Evolutionary conservation across 2,329 filamentous ascomycete genomes (phyloP).

Genomic region (Plectosphaerella cucumerina): DNA sequence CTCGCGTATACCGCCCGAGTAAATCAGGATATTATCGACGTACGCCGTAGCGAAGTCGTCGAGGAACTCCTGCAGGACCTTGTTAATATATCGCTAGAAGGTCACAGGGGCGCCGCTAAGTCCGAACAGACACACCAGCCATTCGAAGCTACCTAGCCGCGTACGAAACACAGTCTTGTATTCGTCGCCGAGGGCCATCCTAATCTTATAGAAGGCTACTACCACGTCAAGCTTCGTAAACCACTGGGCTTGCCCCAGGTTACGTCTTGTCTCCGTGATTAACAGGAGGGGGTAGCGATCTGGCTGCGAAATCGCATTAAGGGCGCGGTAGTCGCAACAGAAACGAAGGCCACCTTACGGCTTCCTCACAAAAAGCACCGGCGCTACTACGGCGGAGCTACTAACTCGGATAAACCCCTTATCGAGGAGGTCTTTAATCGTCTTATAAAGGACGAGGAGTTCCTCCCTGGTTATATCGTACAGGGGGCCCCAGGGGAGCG

Average conservation of each 20-base stretch:
- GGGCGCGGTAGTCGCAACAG: neutral
- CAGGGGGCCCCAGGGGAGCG: neutral
- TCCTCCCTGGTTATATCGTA: constrained; percentile 1
- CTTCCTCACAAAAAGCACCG: neutral
- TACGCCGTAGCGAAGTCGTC: neutral
- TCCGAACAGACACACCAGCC: neutral
- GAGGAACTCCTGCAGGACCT: neutral
- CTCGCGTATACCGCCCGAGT: neutral
- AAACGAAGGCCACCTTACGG: neutral
- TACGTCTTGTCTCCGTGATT: neutral
- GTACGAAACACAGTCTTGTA: neutral
- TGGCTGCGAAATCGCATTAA: neutral
- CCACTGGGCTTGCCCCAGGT: neutral
- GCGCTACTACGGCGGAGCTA: neutral
- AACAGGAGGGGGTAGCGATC: neutral
- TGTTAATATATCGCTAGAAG: constrained; percentile 2
- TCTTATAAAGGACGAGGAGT: constrained; percentile 3
- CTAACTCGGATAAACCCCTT: neutral
- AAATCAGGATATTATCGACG: constrained; percentile 3
- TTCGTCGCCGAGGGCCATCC: neutral
- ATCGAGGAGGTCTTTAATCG: neutral
- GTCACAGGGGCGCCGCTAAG: neutral
- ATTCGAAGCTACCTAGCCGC: neutral
- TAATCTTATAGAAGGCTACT: neutral
- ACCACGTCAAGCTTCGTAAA: neutral